Conservation (phyloP, 2,329 filamentous ascomycete species). For the Thelonectria blattea region DNA sequence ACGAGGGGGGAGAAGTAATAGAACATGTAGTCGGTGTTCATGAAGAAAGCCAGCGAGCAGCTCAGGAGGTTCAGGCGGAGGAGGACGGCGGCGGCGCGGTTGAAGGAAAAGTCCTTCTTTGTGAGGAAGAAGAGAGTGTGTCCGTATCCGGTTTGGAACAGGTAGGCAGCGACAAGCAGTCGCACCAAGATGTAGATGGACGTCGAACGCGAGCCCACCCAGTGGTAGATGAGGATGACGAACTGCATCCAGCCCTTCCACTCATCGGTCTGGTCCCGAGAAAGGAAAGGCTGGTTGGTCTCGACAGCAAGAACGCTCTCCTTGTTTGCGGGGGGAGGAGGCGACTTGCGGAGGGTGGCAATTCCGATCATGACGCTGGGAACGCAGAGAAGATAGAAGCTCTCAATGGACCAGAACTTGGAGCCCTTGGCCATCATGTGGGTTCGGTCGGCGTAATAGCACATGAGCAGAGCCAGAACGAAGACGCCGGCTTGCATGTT, state of each 20-base stretch:
- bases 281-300: conserved; percentile 31
- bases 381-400: conserved; percentile 31
- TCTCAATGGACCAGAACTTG: conserved; percentile 30
- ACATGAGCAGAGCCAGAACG: conserved; percentile 34
- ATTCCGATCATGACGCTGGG: conserved; percentile 27
- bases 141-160: conserved; percentile 68
- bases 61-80: conserved; percentile 64
- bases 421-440: conserved; percentile 38
- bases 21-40: conserved; percentile 56
- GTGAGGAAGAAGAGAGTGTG: conserved; percentile 64
- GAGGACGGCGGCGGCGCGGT: conserved; percentile 58
- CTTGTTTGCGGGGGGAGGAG: conserved; percentile 8
- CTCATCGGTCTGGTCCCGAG: conserved; percentile 64
- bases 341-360: conserved; percentile 31
- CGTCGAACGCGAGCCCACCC: conserved; percentile 49
- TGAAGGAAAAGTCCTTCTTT: conserved; percentile 61
- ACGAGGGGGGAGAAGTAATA: conserved; percentile 66
- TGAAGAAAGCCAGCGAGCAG: conserved; percentile 59
- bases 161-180: conserved; percentile 61
- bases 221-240: conserved; percentile 60
- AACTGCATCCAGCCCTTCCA: conserved; percentile 72
- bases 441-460: conserved; percentile 40
- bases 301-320: conserved; percentile 5
- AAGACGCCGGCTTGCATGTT: conserved; percentile 36
- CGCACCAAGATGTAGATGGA: conserved; percentile 62